Conservation (phyloP, 148 eudicot species). For the Silene uniflora region DNA sequence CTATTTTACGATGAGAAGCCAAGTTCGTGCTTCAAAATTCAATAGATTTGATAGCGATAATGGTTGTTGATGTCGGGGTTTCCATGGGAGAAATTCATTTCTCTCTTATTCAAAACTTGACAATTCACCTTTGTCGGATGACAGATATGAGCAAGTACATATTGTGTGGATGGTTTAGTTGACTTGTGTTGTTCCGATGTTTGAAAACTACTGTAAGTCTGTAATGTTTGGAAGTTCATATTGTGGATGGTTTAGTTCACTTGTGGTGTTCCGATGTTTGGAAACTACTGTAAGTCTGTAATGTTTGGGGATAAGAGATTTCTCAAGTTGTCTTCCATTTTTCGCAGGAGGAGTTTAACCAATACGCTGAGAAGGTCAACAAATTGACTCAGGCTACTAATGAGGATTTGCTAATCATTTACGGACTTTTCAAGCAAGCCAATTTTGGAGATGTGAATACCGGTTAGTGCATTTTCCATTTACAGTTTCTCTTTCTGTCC, state of each 20-base stretch:
- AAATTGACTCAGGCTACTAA: conserved; percentile 55
- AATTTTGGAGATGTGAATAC: conserved; percentile 75
- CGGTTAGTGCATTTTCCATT: conserved; percentile 40
- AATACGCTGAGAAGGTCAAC: conserved; percentile 75
- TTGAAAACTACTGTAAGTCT: background rate
- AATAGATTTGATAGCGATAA: background rate
- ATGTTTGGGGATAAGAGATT: background rate
- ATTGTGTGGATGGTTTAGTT: background rate
- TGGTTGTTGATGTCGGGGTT: background rate
- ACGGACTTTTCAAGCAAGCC: conserved; percentile 90
- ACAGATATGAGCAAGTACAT: background rate
- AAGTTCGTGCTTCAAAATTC: background rate
- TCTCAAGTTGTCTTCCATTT: background rate
- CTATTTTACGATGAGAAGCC: background rate
- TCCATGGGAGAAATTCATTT: background rate
- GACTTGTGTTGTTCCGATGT: background rate
- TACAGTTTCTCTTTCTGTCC: background rate
- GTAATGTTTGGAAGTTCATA: background rate
- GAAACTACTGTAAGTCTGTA: background rate
- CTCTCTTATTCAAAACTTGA: too few species aligned
- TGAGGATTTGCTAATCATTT: conserved; percentile 72
- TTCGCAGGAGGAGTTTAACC: conserved; percentile 81
- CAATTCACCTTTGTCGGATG: background rate
- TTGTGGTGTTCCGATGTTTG: too few species aligned
- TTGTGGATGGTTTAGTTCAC: too few species aligned